Percentiles rank a stretch among this genome's conserved stretches.
phyloP scores from a whole-genome alignment of 208 protist species.

The Lotmaria passim region DNA sequence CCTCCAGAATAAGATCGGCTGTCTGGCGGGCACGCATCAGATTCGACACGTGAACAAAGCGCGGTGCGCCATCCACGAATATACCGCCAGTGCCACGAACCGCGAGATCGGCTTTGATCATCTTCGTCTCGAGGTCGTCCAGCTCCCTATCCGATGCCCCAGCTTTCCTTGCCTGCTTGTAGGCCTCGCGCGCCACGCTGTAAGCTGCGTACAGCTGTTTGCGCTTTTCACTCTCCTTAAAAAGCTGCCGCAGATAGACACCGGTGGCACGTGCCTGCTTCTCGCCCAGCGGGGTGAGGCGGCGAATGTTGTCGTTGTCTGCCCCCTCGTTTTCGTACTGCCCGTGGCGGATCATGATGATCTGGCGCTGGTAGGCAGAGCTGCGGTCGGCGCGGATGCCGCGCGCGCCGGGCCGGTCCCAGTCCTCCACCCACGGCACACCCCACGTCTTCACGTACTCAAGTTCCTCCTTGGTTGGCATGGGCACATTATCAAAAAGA shows the following conservation, averaged over 20 bases:
- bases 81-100: constrained; percentile 29
- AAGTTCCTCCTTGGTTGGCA: constrained; percentile 18
- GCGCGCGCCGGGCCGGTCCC: constrained; percentile 50
- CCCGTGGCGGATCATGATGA: constrained; percentile 84
- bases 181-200: constrained; percentile 1
- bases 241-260: constrained; percentile 47
- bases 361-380: constrained; percentile 42
- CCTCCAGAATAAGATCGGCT: constrained; percentile 54
- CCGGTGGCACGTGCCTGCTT: constrained; percentile 66
- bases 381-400: constrained; percentile 11
- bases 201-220: constrained; percentile 6
- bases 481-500: constrained; percentile 30
- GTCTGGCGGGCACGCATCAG: constrained; percentile 72
- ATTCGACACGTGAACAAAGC: constrained; percentile 58
- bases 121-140: constrained; percentile 12
- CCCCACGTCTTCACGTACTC: constrained; percentile 76
- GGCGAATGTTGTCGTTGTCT: constrained; percentile 43
- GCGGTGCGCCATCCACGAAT: constrained; percentile 35
- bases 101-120: constrained; percentile 10
- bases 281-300: constrained; percentile 60
- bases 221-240: constrained; percentile 26
- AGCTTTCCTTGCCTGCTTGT: constrained; percentile 13
- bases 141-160: constrained; percentile 17
- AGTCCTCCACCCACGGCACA: constrained; percentile 65
- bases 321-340: constrained; percentile 72